phyloP scores from a whole-genome alignment of 257 asterid genomes.

The Haberlea rhodopensis region DNA sequence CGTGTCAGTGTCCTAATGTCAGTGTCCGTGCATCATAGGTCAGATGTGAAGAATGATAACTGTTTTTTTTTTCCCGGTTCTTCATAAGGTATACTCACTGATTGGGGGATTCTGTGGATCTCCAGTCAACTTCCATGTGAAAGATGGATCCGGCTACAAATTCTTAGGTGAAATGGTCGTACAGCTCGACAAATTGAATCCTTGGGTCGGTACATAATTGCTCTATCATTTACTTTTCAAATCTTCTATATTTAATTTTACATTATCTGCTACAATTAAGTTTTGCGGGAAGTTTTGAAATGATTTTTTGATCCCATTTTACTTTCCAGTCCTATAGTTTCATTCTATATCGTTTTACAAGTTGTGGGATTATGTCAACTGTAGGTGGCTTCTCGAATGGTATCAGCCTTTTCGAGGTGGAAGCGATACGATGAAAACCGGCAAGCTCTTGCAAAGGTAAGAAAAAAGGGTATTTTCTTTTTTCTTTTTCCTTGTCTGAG shows the following conservation, averaged over 20 bases:
- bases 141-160: constrained; percentile 82
- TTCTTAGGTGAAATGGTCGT: constrained; percentile 72
- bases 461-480: neutral
- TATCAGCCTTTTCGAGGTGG: constrained; percentile 91
- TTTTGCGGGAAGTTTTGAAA: too few relatives aligned
- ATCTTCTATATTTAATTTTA: too few relatives aligned
- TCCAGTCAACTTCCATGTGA: constrained; percentile 65
- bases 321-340: too few relatives aligned
- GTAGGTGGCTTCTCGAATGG: constrained; percentile 89
- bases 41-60: neutral
- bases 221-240: neutral
- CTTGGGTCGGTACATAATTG: constrained; percentile 49
- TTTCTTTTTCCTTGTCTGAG: neutral
- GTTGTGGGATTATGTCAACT: neutral
- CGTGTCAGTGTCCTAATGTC: too few relatives aligned
- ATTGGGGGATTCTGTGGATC: constrained; percentile 78
- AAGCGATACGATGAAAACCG: constrained; percentile 82
- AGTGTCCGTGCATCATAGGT: too few relatives aligned
- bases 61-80: constrained; percentile 2
- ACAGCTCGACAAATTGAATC: constrained; percentile 79
- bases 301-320: too few relatives aligned
- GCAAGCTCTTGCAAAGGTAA: constrained; percentile 79
- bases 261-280: neutral
- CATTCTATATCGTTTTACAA: neutral
- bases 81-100: constrained; percentile 56